Evolutionary conservation across 495 filamentous ascomycete species (phyloP).

Genomic region (Rusavskia elegans): DNA sequence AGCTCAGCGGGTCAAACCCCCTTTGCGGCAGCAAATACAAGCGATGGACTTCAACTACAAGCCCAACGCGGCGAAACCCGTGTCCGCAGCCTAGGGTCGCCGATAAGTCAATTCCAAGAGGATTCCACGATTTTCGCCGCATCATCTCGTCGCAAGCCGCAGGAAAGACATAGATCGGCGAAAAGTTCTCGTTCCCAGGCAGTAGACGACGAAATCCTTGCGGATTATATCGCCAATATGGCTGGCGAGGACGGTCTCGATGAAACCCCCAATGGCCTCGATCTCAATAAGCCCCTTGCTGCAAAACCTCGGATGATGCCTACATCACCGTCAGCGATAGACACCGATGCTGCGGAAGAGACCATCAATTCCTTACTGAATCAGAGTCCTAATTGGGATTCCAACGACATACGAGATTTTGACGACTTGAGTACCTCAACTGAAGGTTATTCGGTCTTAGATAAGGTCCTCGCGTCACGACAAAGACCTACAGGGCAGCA

Average conservation of each 20-base stretch:
- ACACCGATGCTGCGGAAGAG: neutral
- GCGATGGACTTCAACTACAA: too few relatives aligned
- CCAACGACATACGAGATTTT: conserved; percentile 25
- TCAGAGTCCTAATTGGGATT: conserved; percentile 19
- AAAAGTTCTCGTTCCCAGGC: conserved; percentile 9
- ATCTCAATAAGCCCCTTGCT: neutral
- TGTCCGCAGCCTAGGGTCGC: too few relatives aligned
- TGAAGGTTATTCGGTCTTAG: conserved; percentile 18
- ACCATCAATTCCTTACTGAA: neutral
- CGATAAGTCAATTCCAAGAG: too few relatives aligned
- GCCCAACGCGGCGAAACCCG: too few relatives aligned
- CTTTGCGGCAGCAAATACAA: too few relatives aligned
- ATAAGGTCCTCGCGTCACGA: conserved; percentile 25
- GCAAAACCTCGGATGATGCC: neutral
- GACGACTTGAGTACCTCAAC: conserved; percentile 30
- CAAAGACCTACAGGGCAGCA: conserved; percentile 26
- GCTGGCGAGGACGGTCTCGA: conserved; percentile 8
- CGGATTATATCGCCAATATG: conserved; percentile 70
- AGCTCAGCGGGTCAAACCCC: too few relatives aligned
- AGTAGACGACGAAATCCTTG: conserved; percentile 41
- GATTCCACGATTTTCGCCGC: neutral
- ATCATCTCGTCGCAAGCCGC: neutral
- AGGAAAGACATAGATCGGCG: conserved; percentile 2
- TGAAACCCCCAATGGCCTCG: neutral
- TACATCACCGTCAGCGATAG: conserved; percentile 4